These are phyloP conservation scores for Xanthoceras sorbifolium DNA, from an alignment of 345 rosid species.

Conservation along the genomic window DNA sequence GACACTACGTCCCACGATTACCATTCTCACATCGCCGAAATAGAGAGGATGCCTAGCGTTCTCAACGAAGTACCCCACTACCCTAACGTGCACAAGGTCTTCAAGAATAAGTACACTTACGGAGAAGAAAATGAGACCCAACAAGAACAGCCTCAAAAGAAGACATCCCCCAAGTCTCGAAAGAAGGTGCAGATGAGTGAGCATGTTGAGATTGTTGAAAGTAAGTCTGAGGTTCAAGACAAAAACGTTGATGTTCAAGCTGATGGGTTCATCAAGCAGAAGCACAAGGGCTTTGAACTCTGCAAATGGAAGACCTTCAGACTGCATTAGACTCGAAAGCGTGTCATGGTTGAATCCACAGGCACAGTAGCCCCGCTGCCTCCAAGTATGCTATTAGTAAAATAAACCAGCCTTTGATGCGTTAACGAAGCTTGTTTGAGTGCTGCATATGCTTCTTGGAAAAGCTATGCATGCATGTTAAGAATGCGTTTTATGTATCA, in stretches of 20 bases:
- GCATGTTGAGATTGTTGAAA: conserved; percentile 15
- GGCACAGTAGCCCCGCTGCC: not conserved
- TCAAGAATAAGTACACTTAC: conserved; percentile 29
- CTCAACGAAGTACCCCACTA: conserved; percentile 40
- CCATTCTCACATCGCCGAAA: conserved; percentile 31
- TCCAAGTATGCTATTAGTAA: not conserved
- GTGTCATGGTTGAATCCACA: not conserved
- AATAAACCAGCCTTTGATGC: conserved; percentile 32
- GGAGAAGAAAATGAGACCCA: conserved; percentile 19
- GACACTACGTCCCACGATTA: conserved; percentile 36
- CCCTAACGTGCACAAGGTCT: conserved; percentile 41
- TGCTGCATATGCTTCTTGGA: not conserved
- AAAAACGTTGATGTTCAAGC: conserved; percentile 25
- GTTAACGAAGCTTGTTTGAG: not conserved
- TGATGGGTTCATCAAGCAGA: conserved; percentile 39
- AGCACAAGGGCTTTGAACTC: conserved; percentile 37
- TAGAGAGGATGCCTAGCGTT: conserved; percentile 34
- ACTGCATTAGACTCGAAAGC: not conserved
- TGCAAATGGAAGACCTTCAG: conserved; percentile 54
- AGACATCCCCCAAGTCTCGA: conserved; percentile 21
- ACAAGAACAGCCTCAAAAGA: not conserved
- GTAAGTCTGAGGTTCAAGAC: not conserved
- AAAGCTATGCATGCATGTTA: not conserved
- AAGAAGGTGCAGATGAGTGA: conserved; percentile 47
- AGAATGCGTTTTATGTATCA: not conserved